Conservation (phyloP, 192 early-diverging fungal species). For the Cladochytrium replicatum region DNA sequence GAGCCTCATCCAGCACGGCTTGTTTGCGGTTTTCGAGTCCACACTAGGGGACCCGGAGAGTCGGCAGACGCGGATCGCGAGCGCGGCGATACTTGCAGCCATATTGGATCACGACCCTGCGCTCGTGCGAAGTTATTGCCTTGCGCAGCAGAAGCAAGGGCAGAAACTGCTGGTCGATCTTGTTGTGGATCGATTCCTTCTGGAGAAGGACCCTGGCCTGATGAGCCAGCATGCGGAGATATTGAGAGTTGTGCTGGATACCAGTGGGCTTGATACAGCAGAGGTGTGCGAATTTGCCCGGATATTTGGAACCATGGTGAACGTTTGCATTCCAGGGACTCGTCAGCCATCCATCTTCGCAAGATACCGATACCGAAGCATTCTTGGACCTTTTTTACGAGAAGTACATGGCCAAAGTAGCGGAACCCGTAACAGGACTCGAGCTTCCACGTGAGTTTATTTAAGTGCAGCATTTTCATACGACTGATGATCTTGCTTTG, state of each 20-base stretch:
- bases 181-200: constrained; percentile 54
- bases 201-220: constrained; percentile 51
- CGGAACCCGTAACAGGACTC: constrained; percentile 53
- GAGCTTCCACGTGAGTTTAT: constrained; percentile 2
- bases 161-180: constrained; percentile 54
- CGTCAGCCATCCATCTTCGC: constrained; percentile 7
- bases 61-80: constrained; percentile 48
- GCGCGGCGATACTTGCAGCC: constrained; percentile 57
- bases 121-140: constrained; percentile 57
- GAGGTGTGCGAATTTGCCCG: too few species aligned
- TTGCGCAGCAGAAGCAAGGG: constrained; percentile 38
- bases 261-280: constrained; percentile 21
- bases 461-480: background rate
- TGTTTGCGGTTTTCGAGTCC: constrained; percentile 68
- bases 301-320: too few species aligned
- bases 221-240: constrained; percentile 65
- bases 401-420: constrained; percentile 42
- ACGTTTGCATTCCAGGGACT: constrained; percentile 6
- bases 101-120: constrained; percentile 73
- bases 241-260: constrained; percentile 67
- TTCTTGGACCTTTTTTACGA: constrained; percentile 77
- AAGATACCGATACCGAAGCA: constrained; percentile 55
- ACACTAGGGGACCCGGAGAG: constrained; percentile 49
- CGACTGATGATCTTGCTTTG: background rate
- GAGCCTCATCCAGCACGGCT: constrained; percentile 65